Percentiles rank a stretch among this genome's conserved stretches.
phyloP scores from a whole-genome alignment of 108 stramenopile species.

The Skeletonema costatum region DNA sequence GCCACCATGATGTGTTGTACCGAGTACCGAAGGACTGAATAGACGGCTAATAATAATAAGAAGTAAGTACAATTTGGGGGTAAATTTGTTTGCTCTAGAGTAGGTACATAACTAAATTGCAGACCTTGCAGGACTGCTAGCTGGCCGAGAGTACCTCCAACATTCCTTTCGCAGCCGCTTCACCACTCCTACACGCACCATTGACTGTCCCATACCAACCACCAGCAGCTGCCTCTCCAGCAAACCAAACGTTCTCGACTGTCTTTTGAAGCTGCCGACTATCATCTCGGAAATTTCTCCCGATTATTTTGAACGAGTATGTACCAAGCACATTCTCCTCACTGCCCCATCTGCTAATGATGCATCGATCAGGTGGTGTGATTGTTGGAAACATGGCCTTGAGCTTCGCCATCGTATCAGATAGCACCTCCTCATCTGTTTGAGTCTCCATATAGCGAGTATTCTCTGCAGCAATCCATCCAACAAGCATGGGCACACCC shows the following conservation, averaged over 20 bases:
- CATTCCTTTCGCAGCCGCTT: conserved; percentile 24
- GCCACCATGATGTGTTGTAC: no score
- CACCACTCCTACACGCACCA: conserved; percentile 26
- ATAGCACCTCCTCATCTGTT: conserved; percentile 39
- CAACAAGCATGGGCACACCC: conserved; percentile 22
- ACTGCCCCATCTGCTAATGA: conserved; percentile 41
- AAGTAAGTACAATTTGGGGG: no score
- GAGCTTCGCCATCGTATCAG: conserved; percentile 28
- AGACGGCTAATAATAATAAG: no score
- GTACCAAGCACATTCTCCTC: conserved; percentile 42
- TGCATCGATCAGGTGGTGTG: conserved; percentile 28
- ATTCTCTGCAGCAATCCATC: conserved; percentile 18
- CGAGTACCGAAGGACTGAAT: no score
- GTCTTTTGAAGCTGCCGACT: background rate
- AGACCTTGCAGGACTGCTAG: no score
- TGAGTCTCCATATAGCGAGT: conserved; percentile 18
- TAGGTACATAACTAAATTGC: no score
- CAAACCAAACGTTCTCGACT: conserved; percentile 31
- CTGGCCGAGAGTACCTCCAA: background rate
- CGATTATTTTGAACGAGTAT: conserved; percentile 26
- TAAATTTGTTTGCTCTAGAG: no score
- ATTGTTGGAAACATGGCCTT: conserved; percentile 34
- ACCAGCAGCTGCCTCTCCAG: conserved; percentile 40
- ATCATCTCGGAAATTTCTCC: background rate
- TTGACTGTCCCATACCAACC: conserved; percentile 25